A percentile compares a stretch with the other conserved stretches of the same genome.
These are phyloP conservation scores for Torulaspora delbrueckii DNA, from an alignment of 805 yeast genomes.

Conservation along the genomic window DNA sequence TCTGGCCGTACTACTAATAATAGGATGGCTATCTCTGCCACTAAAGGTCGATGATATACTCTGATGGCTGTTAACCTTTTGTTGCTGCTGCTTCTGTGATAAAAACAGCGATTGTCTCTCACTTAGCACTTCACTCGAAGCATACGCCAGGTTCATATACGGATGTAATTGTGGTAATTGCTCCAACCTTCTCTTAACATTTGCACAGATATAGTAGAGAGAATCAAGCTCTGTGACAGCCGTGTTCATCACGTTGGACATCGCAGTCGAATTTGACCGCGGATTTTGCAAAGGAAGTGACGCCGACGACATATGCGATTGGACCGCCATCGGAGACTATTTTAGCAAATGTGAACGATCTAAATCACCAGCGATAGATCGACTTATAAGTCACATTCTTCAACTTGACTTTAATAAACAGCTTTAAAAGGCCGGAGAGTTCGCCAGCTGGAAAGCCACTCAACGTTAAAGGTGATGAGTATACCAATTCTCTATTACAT, in stretches of 20 bases:
- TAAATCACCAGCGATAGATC: too few species aligned
- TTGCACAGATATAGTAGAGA: slow-evolving; percentile 59
- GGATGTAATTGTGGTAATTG: slow-evolving; percentile 64
- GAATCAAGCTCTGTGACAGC: slow-evolving; percentile 62
- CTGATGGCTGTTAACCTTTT: slow-evolving; percentile 19
- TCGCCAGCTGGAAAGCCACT: background rate
- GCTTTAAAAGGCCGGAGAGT: slow-evolving; percentile 4
- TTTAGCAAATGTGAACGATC: too few species aligned
- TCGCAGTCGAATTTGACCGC: slow-evolving; percentile 18
- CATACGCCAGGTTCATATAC: slow-evolving; percentile 57
- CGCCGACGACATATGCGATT: slow-evolving; percentile 14
- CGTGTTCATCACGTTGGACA: slow-evolving; percentile 52
- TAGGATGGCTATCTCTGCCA: slow-evolving; percentile 20
- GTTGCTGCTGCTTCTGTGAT: slow-evolving; percentile 39
- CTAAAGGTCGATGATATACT: slow-evolving; percentile 20
- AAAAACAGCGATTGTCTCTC: slow-evolving; percentile 62
- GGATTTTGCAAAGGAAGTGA: slow-evolving; percentile 18
- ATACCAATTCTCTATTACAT: slow-evolving; percentile 4
- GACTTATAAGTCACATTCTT: background rate
- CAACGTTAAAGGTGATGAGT: slow-evolving; percentile 10
- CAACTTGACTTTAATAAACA: background rate
- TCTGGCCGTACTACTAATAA: slow-evolving; percentile 27
- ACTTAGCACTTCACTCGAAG: slow-evolving; percentile 60
- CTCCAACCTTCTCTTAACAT: slow-evolving; percentile 51
- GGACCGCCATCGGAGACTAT: slow-evolving; percentile 6